These are phyloP conservation scores for Solanum gandarillasii DNA, from an alignment of 257 asterid genomes.

Conservation along the genomic window DNA sequence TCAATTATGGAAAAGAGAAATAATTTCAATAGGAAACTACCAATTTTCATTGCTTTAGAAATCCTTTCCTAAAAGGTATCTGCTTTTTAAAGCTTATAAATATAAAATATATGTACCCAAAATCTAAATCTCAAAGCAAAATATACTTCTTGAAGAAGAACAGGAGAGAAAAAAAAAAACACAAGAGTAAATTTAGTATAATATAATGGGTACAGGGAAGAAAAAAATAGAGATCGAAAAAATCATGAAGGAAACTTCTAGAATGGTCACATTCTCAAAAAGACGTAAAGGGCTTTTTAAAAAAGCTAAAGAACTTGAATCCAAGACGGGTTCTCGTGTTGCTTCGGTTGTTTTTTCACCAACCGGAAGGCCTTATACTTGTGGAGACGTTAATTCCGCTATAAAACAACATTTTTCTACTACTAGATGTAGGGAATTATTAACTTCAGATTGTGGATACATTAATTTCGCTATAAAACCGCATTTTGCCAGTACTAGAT, in stretches of 20 bases:
- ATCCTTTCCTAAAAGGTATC: neutral
- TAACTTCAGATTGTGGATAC: neutral
- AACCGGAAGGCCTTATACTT: neutral
- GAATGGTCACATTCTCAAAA: constrained; percentile 5
- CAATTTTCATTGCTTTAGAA: neutral
- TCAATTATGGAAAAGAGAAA: neutral
- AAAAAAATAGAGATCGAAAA: constrained; percentile 3
- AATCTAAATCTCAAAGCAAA: neutral
- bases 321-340: neutral
- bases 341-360: neutral
- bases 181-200: neutral
- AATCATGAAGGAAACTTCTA: neutral
- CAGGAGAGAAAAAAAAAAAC: too few species aligned
- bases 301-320: neutral
- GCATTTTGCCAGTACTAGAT: too few species aligned
- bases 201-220: neutral
- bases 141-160: neutral
- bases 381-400: neutral
- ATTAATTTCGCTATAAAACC: too few species aligned
- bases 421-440: neutral
- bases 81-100: neutral
- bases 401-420: neutral
- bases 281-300: constrained; percentile 2
- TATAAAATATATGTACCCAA: neutral
- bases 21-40: neutral